phyloP scores from a whole-genome alignment of 1,284 basidiomycete genomes.

The Cystobasidium sp. region DNA sequence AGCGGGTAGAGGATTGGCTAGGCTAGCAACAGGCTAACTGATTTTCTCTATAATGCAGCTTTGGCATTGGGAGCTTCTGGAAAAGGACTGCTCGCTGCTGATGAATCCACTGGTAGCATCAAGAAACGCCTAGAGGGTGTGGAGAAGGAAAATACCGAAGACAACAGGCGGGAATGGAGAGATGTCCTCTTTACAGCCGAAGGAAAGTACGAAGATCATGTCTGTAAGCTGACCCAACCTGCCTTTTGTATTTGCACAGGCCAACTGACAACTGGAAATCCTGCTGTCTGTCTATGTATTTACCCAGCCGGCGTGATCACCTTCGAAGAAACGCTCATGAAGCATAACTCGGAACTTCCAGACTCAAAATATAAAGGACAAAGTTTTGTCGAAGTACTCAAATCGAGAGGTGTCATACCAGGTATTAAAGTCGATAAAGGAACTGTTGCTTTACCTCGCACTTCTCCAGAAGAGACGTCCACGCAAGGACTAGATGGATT shows the following conservation, averaged over 20 bases:
- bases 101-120: constrained; percentile 62
- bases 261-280: background rate
- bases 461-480: constrained; percentile 58
- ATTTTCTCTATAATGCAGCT: background rate
- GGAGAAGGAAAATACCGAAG: constrained; percentile 55
- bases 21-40: no score
- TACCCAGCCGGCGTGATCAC: constrained; percentile 60
- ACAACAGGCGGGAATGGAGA: constrained; percentile 59
- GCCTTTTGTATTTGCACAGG: background rate
- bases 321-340: constrained; percentile 61
- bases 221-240: constrained; percentile 59
- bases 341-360: constrained; percentile 57
- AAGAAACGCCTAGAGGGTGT: constrained; percentile 60
- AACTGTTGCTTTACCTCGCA: constrained; percentile 61
- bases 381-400: constrained; percentile 59
- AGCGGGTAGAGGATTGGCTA: background rate
- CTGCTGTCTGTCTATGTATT: background rate
- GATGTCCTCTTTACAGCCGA: constrained; percentile 59
- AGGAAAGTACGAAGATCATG: constrained; percentile 59
- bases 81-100: constrained; percentile 65
- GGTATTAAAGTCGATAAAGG: constrained; percentile 64
- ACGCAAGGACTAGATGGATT: constrained; percentile 64
- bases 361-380: constrained; percentile 34
- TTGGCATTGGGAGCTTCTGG: constrained; percentile 52
- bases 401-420: constrained; percentile 61